Evolutionary conservation across 2,329 filamentous ascomycete genomes (phyloP).

Genomic region (Colletotrichum euphorbiae): DNA sequence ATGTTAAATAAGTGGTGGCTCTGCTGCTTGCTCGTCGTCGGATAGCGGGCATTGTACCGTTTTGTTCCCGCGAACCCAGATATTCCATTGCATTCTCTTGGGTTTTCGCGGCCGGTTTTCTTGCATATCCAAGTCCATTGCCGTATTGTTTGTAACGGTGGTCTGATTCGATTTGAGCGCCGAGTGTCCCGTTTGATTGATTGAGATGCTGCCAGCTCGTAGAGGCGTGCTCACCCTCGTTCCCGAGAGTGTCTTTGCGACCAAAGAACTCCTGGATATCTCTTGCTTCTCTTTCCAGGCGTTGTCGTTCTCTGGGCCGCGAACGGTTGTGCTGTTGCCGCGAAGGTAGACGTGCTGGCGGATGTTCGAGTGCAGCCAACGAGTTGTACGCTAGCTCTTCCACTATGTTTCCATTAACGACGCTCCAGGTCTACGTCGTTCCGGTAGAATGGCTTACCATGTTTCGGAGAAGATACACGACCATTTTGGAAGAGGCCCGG

Average conservation of each 20-base stretch:
- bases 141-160: too few relatives aligned
- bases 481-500: constrained; percentile 60
- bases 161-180: not conserved
- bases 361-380: constrained; percentile 31
- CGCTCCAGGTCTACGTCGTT: too few relatives aligned
- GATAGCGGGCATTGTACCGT: not conserved
- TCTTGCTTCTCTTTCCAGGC: constrained; percentile 49
- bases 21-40: constrained; percentile 13
- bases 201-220: too few relatives aligned
- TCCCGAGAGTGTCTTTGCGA: constrained; percentile 2
- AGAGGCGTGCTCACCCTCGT: too few relatives aligned
- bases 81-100: too few relatives aligned
- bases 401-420: not conserved
- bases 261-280: constrained; percentile 53
- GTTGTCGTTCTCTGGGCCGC: constrained; percentile 43
- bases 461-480: constrained; percentile 42
- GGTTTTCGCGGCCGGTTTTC: too few relatives aligned
- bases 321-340: constrained; percentile 39
- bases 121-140: too few relatives aligned
- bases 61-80: not conserved
- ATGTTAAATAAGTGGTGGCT: constrained; percentile 41
- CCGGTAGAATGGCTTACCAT: constrained; percentile 44
- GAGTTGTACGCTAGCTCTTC: constrained; percentile 36
- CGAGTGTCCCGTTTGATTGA: not conserved
- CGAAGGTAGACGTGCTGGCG: constrained; percentile 11